A percentile compares a stretch with the other conserved stretches of the same genome.
phyloP scores from a whole-genome alignment of 805 yeast genomes.

The Sugiyamaella smithiae region DNA sequence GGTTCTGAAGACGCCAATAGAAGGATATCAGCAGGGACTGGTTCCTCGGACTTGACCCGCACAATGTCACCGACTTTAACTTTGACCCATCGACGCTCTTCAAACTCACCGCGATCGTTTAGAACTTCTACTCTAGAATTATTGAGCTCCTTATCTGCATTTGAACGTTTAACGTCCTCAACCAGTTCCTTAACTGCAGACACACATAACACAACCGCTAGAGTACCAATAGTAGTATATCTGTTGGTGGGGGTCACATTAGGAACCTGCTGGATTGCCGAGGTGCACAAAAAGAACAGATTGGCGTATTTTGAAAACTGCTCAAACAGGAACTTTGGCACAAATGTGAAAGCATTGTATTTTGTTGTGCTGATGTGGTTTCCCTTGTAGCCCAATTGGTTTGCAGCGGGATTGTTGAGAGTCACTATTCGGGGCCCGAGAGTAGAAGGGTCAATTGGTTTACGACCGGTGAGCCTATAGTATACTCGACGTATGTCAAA shows the following conservation, averaged over 20 bases:
- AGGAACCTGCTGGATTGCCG: conserved; percentile 95
- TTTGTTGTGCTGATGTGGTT: conserved; percentile 94
- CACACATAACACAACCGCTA: conserved; percentile 77
- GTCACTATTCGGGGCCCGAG: conserved; percentile 63
- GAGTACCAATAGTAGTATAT: conserved; percentile 91
- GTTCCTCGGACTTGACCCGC: conserved; percentile 77
- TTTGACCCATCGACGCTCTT: conserved; percentile 73
- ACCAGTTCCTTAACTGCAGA: conserved; percentile 89
- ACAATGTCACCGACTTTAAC: conserved; percentile 91
- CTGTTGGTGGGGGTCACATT: conserved; percentile 94
- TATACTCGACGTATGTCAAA: conserved; percentile 37
- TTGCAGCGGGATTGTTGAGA: conserved; percentile 60
- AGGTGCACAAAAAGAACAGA: conserved; percentile 86
- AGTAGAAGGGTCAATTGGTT: conserved; percentile 28
- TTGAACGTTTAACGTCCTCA: conserved; percentile 86
- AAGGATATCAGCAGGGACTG: conserved; percentile 90
- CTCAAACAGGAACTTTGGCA: conserved; percentile 93
- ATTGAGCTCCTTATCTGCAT: conserved; percentile 86
- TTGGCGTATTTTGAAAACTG: conserved; percentile 97
- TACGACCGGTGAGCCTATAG: conserved; percentile 29
- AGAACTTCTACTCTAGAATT: conserved; percentile 70
- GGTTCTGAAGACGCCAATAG: conserved; percentile 92
- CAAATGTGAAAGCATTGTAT: conserved; percentile 86
- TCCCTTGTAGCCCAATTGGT: conserved; percentile 59
- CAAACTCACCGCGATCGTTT: conserved; percentile 58